Conservation (phyloP, 148 eudicot genomes). For the Rhododendron ferrugineum region DNA sequence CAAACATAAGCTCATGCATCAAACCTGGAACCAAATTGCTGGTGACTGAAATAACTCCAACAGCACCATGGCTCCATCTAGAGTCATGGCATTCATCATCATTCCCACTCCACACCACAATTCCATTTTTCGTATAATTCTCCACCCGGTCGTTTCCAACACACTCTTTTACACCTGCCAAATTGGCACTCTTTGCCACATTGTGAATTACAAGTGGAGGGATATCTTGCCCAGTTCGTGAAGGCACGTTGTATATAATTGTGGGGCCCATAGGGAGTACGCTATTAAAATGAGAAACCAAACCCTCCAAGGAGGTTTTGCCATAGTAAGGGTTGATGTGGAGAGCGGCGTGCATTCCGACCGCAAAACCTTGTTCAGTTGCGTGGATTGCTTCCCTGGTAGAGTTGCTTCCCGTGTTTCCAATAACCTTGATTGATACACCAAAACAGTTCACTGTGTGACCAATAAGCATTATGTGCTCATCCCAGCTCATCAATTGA, state of each 20-base stretch:
- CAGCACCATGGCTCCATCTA: constrained; percentile 70
- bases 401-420: constrained; percentile 89
- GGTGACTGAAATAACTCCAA: constrained; percentile 69
- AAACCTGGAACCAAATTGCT: constrained; percentile 78
- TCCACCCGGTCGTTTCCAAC: constrained; percentile 66
- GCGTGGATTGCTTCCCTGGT: constrained; percentile 95
- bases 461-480: constrained; percentile 90
- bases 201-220: constrained; percentile 53
- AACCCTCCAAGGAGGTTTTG: constrained; percentile 71
- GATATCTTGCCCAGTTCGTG: constrained; percentile 80
- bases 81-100: constrained; percentile 86
- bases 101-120: constrained; percentile 82
- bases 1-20: constrained; percentile 65
- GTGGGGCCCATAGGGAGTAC: constrained; percentile 85
- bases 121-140: constrained; percentile 46
- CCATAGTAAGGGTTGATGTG: constrained; percentile 93
- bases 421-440: constrained; percentile 67
- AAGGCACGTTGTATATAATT: constrained; percentile 77
- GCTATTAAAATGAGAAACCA: constrained; percentile 65
- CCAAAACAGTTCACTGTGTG: constrained; percentile 90
- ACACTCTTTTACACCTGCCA: constrained; percentile 83
- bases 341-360: constrained; percentile 96
- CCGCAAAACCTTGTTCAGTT: constrained; percentile 85
- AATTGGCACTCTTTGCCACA: constrained; percentile 39
- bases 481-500: constrained; percentile 93